Evolutionary conservation across 495 filamentous ascomycete species (phyloP), one percentile per base, ranked within the genome.

Genomic region (Penicillium atrosanguineum): DNA sequence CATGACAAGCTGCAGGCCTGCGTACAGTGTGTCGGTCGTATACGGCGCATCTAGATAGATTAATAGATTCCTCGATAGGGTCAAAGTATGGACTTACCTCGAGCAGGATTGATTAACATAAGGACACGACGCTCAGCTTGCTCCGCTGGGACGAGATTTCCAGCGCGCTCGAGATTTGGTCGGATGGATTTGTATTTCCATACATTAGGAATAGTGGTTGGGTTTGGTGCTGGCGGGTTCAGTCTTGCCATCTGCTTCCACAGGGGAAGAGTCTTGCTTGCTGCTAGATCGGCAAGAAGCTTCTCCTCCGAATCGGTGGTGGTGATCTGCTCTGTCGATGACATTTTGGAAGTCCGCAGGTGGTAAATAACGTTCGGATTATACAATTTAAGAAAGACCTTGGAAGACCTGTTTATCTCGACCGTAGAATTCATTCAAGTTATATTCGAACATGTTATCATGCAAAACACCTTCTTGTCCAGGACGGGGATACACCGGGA

Each of bases 1-100:
- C 67, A 76, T 72, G 16, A 81, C 73, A 0, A 81, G 66, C 48
- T 79, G 78, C 7, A 79, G 67, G 12, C 75, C 75, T 7, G 76
- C 74, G 55, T 79, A 79, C 34, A 79, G 49, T 2, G 77, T 78
- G 59, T 81, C 75, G n/a, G 77, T 79, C 21, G 78, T 81, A 46
- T 70, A 78, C 5, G 75, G 77, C 0, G 72, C 76, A 48, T 69
- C 73, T 71, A 39, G 2, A 42, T 6, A 19, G 21, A 18, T 57
- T 34, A 64, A 39, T 56, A 69, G 44, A 72, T 68, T 14, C 37
- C 14, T 36, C 60, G 66, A 8, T 65, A 16, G 40, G 20, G 8
- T 23, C 18, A 28, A 34, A n/a, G 23, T 3, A 29, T 3, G 20
- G n/a, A 63, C 62, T 19, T 55, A 75, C 74, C 68, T 53, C 69